These are phyloP conservation scores for Grammothele lineata DNA, from an alignment of 768 basidiomycete genomes.

Conservation along the genomic window DNA sequence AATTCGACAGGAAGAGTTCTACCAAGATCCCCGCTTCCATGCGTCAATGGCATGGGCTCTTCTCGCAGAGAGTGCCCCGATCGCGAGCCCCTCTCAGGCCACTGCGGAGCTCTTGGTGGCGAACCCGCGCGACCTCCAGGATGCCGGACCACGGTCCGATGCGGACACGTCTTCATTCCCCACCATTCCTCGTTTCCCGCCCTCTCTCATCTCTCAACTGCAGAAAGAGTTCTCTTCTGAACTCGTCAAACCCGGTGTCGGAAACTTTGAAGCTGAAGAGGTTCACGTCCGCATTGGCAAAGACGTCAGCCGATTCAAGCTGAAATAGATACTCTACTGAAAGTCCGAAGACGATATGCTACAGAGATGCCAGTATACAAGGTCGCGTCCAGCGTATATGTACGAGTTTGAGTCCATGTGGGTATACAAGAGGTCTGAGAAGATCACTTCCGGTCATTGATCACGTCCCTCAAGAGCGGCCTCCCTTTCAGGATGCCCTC, in stretches of 20 bases:
- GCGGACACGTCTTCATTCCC: conserved; percentile 29
- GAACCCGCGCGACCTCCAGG: no score
- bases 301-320: conserved; percentile 47
- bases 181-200: conserved; percentile 50
- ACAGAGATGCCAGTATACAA: no score
- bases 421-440: no score
- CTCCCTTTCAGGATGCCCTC: conserved; percentile 49
- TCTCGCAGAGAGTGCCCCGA: conserved; percentile 29
- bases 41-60: conserved; percentile 87
- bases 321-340: conserved; percentile 12
- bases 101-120: no score
- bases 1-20: conserved; percentile 76
- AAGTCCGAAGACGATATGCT: background rate
- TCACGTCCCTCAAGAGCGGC: conserved; percentile 57
- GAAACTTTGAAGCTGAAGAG: conserved; percentile 47
- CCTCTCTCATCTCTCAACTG: conserved; percentile 41
- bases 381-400: no score
- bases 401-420: no score
- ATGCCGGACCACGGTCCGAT: no score
- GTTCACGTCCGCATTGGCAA: conserved; percentile 72
- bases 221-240: conserved; percentile 42
- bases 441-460: conserved; percentile 39
- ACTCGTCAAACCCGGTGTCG: conserved; percentile 38
- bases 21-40: conserved; percentile 79
- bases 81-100: no score